Conservation (phyloP, 164 flowering plant species). For the Hamamelis virginiana region DNA sequence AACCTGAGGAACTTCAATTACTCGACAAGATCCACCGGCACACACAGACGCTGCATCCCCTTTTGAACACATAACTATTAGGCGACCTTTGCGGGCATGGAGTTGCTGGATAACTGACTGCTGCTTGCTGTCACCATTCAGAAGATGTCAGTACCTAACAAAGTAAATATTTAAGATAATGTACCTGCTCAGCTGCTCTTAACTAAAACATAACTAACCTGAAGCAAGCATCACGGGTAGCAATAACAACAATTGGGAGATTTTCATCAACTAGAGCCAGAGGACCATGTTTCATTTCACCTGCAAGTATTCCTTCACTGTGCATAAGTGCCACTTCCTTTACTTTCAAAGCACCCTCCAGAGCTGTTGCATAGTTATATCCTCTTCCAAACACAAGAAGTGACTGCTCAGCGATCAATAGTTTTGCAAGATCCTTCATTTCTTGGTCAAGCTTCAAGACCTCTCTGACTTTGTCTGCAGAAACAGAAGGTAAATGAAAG, state of each 20-base stretch:
- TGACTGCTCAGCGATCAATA: slow-evolving; percentile 80
- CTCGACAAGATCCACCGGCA: slow-evolving; percentile 66
- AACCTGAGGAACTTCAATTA: slow-evolving; percentile 89
- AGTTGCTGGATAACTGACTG: slow-evolving; percentile 98
- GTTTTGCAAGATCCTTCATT: slow-evolving; percentile 84
- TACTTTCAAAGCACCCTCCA: slow-evolving; percentile 96
- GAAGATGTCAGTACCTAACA: slow-evolving; percentile 10
- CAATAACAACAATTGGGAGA: slow-evolving; percentile 90
- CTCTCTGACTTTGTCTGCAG: slow-evolving; percentile 73
- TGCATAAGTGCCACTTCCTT: slow-evolving; percentile 98
- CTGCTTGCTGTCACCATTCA: slow-evolving; percentile 74
- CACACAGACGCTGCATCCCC: slow-evolving; percentile 76
- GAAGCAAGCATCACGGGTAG: slow-evolving; percentile 92
- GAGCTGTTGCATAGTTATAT: slow-evolving; percentile 91
- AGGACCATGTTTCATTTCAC: slow-evolving; percentile 99
- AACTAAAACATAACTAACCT: slow-evolving; percentile 46
- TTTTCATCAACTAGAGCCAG: slow-evolving; percentile 93
- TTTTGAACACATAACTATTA: slow-evolving; percentile 85
- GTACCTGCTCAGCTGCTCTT: background rate
- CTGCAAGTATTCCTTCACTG: slow-evolving; percentile 97
- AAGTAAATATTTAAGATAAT: background rate
- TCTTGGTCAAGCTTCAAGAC: slow-evolving; percentile 84
- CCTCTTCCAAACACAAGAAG: slow-evolving; percentile 98
- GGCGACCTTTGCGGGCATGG: slow-evolving; percentile 91
- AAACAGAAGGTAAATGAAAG: background rate